These are phyloP conservation scores for Akanthomyces muscarius DNA, from an alignment of 2,329 filamentous ascomycete genomes.

Conservation along the genomic window DNA sequence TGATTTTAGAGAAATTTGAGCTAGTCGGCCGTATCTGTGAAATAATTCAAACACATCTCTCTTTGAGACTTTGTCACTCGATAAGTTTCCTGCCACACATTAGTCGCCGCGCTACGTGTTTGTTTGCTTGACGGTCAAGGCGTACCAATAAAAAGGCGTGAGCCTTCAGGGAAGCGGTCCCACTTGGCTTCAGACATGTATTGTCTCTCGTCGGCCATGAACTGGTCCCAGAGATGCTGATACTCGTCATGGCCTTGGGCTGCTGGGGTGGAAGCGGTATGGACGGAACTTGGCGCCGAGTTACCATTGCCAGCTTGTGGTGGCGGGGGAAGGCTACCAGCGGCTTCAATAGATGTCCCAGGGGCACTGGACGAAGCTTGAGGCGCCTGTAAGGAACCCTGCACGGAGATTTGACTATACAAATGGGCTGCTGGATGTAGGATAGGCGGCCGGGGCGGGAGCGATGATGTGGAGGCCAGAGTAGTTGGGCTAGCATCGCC, in stretches of 20 bases:
- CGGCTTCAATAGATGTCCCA: slow-evolving; percentile 30
- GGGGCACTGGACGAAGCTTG: slow-evolving; percentile 32
- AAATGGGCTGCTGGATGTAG: slow-evolving; percentile 36
- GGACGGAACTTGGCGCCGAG: slow-evolving; percentile 13
- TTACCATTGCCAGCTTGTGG: slow-evolving; percentile 29
- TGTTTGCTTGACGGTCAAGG: slow-evolving; percentile 25
- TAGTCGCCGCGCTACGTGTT: slow-evolving; percentile 27
- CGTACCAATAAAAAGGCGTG: slow-evolving; percentile 76
- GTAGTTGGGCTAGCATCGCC: slow-evolving; percentile 29
- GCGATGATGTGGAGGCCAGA: slow-evolving; percentile 37
- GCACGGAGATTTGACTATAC: slow-evolving; percentile 31
- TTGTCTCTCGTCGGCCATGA: slow-evolving; percentile 66
- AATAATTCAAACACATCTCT: slow-evolving; percentile 91
- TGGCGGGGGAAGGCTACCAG: slow-evolving; percentile 29
- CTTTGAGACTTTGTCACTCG: slow-evolving; percentile 89
- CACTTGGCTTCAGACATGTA: slow-evolving; percentile 76
- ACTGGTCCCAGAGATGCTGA: slow-evolving; percentile 67
- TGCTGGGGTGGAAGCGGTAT: slow-evolving; percentile 27
- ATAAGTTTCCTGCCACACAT: slow-evolving; percentile 69
- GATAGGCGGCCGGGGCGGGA: slow-evolving; percentile 45
- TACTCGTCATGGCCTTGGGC: slow-evolving; percentile 41
- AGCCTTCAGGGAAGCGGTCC: slow-evolving; percentile 75
- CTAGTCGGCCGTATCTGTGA: slow-evolving; percentile 76
- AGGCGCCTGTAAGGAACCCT: slow-evolving; percentile 16
- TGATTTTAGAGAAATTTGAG: slow-evolving; percentile 94